Conservation (phyloP, 305 asterid species). For the Fraxinus paxiana region DNA sequence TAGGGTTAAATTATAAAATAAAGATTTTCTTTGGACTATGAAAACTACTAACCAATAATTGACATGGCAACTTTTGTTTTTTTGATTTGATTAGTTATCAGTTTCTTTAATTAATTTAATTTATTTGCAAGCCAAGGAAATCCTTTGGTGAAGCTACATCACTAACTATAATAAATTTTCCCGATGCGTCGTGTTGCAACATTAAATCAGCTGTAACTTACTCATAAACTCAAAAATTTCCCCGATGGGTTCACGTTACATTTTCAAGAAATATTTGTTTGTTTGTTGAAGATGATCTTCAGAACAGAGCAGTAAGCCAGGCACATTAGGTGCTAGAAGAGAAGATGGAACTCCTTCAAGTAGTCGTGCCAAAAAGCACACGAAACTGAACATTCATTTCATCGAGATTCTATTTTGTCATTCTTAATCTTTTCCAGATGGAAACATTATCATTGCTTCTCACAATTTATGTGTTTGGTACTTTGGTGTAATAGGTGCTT, state of each 20-base stretch:
- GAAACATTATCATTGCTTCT: conserved; percentile 5
- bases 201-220: not conserved
- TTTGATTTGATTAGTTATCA: not conserved
- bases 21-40: not conserved
- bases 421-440: conserved; percentile 19
- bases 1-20: not conserved
- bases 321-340: conserved; percentile 30
- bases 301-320: not conserved
- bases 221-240: not conserved
- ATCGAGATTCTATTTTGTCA: conserved; percentile 27
- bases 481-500: not conserved
- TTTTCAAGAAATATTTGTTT: too few relatives aligned
- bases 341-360: conserved; percentile 58
- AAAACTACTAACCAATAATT: too few relatives aligned
- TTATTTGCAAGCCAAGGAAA: too few relatives aligned
- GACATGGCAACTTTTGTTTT: not conserved
- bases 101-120: not conserved
- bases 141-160: too few relatives aligned
- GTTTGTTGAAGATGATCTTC: not conserved
- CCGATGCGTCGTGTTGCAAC: too few relatives aligned
- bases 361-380: conserved; percentile 72
- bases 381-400: conserved; percentile 33
- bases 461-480: conserved; percentile 19
- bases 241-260: not conserved
- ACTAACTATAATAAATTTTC: too few relatives aligned